Evolutionary conservation across 1,139 yeast genomes (phyloP).

Genomic region (Wickerhamiella pararugosa): DNA sequence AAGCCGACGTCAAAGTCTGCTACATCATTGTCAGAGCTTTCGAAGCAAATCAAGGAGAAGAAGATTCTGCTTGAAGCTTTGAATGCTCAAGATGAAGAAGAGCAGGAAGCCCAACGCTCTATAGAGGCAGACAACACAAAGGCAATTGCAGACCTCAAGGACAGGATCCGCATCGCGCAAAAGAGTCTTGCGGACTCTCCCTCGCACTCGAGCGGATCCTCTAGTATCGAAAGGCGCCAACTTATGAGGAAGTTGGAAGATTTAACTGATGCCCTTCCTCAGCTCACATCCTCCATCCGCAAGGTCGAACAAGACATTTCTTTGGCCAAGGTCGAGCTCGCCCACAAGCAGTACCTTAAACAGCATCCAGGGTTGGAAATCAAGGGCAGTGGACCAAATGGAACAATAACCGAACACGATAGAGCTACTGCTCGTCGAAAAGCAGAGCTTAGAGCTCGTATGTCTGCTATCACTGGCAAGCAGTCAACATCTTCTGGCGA

Average conservation of each 20-base stretch:
- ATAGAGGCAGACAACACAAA: constrained; percentile 31
- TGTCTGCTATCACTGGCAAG: constrained; percentile 86
- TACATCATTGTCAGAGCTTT: constrained; percentile 33
- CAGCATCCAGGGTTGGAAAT: constrained; percentile 56
- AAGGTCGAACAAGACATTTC: constrained; percentile 54
- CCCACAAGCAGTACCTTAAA: constrained; percentile 37
- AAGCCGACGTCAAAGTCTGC: constrained; percentile 6
- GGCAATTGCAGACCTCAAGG: constrained; percentile 51
- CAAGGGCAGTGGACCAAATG: constrained; percentile 73
- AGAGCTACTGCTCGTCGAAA: constrained; percentile 64
- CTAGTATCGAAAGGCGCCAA: constrained; percentile 29
- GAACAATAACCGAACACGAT: constrained; percentile 69
- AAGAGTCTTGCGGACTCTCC: constrained; percentile 29
- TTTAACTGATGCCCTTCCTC: constrained; percentile 56
- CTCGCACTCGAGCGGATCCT: constrained; percentile 18
- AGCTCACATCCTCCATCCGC: constrained; percentile 45
- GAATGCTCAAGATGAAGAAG: constrained; percentile 53
- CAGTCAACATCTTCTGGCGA: constrained; percentile 35
- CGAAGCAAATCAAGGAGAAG: constrained; percentile 53
- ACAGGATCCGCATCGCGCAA: constrained; percentile 44
- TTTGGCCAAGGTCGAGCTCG: constrained; percentile 48
- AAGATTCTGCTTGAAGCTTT: constrained; percentile 53
- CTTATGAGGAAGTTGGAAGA: constrained; percentile 37
- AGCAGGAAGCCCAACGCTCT: constrained; percentile 31
- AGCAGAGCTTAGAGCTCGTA: constrained; percentile 62